Conservation (phyloP, 257 asterid genomes). For the Rhazya stricta region DNA sequence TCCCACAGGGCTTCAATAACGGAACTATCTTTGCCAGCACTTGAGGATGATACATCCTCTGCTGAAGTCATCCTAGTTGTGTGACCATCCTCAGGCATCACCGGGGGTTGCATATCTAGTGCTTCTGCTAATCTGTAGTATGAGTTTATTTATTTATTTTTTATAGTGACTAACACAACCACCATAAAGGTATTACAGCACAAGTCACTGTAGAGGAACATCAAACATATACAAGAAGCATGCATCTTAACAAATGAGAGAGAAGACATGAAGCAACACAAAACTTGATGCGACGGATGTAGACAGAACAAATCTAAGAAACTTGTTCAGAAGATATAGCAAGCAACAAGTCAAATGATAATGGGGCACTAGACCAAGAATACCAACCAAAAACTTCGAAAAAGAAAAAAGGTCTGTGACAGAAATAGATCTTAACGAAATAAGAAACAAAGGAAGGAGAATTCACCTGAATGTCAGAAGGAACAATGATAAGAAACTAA, state of each 20-base stretch:
- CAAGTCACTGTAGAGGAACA: background rate
- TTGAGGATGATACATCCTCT: slow-evolving; percentile 68
- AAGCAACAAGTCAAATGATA: background rate
- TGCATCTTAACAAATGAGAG: background rate
- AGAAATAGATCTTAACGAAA: background rate
- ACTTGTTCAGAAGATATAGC: background rate
- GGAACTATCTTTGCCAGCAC: slow-evolving; percentile 74
- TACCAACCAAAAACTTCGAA: background rate
- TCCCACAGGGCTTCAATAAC: slow-evolving; percentile 89
- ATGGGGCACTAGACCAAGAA: background rate
- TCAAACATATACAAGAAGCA: background rate
- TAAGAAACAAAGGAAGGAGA: background rate
- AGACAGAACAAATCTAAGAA: background rate
- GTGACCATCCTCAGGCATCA: slow-evolving; percentile 98
- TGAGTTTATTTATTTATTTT: too few relatives aligned
- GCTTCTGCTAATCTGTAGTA: slow-evolving; percentile 88
- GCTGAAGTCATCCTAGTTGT: slow-evolving; percentile 95
- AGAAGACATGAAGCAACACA: background rate
- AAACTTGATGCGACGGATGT: background rate
- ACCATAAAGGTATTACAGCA: background rate
- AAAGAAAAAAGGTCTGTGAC: background rate
- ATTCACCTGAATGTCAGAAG: background rate
- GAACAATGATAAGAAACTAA: background rate
- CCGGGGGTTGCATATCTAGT: slow-evolving; percentile 93
- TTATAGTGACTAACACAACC: background rate